A percentile compares a stretch with the other conserved stretches of the same genome.
phyloP scores from a whole-genome alignment of 768 basidiomycete genomes.

The Thelephora ganbajun region DNA sequence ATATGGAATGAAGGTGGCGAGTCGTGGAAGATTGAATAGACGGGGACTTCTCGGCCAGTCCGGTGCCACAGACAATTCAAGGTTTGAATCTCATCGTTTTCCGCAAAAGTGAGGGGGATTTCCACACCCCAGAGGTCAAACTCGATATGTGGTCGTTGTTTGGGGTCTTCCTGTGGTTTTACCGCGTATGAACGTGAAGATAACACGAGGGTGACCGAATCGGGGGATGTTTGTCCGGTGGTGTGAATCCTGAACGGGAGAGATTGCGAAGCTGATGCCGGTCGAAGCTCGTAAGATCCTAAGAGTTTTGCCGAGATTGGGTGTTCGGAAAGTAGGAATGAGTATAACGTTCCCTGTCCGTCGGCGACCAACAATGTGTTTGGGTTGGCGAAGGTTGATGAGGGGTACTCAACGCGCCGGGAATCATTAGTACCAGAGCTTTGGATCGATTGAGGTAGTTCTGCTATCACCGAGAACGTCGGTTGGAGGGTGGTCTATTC shows the following conservation, averaged over 20 bases:
- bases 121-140: slow-evolving; percentile 58
- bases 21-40: slow-evolving; percentile 35
- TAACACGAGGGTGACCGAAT: slow-evolving; percentile 30
- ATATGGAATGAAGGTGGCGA: slow-evolving; percentile 36
- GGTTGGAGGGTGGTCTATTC: slow-evolving; percentile 29
- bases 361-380: slow-evolving; percentile 46
- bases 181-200: slow-evolving; percentile 37
- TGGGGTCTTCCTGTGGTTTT: slow-evolving; percentile 4
- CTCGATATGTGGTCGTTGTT: slow-evolving; percentile 18
- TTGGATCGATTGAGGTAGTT: slow-evolving; percentile 42
- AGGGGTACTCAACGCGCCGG: slow-evolving; percentile 62
- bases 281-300: slow-evolving; percentile 35
- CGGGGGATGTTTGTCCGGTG: slow-evolving; percentile 22
- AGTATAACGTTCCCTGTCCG: slow-evolving; percentile 54
- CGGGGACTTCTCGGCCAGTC: slow-evolving; percentile 57
- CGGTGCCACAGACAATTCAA: slow-evolving; percentile 57
- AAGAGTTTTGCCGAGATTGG: slow-evolving; percentile 27
- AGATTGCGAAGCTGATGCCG: slow-evolving; percentile 4
- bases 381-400: slow-evolving; percentile 40
- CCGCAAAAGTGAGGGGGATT: slow-evolving; percentile 29
- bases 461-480: slow-evolving; percentile 39
- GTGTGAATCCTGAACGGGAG: slow-evolving; percentile 34
- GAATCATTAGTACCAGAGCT: slow-evolving; percentile 21
- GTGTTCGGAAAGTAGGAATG: slow-evolving; percentile 29
- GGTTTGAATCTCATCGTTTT: slow-evolving; percentile 18